Evolutionary conservation across 129 eudicot genomes (phyloP), one percentile per base, ranked within the genome.

Genomic region (Dittrichia graveolens): DNA sequence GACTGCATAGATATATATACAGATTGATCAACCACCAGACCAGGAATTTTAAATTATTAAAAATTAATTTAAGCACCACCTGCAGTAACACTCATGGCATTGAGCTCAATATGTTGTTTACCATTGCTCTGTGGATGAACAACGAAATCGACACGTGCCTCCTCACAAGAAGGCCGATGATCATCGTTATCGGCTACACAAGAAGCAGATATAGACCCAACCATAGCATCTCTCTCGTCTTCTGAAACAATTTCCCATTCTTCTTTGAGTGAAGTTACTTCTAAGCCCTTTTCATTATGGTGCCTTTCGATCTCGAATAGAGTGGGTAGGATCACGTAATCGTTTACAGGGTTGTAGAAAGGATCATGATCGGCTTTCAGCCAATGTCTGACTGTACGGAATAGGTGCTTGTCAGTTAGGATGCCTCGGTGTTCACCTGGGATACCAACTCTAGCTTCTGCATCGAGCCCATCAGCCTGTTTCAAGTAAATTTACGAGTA

Each of bases 391-490:
- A 95, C 78, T 19, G 90, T 78, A 15, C 99, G 85, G 76, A 95
- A 95, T 8, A 85, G 82, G 39, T 90, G 99, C 46, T 78, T 89
- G 40, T 88, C 97, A 49, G 86, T 81, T 7, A 95, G 78, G 85
- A 95, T 95, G 46, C 99, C 96, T 6, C 99, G 81, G 84, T 95
- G 99, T 47, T 88, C 96, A 6, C 96, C 99, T 8, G 99, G 96
- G 70, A 95, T 88, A n/a, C 97, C 99, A 43, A 95, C 92, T 76
- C 99, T 82, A 38, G 96, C 97, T 85, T 82, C 91, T 18, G 99
- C 99, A 10, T 87, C 78, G 7, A 95, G 88, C 75, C 97, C 97
- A 75, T 95, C 97, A 14, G 97, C 97, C 99, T 95, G 79, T 57
- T 55, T 75, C 39, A 82, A 69, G 31, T 9, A 46, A 54, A 31